These are phyloP conservation scores for Nicotiana obtusifolia DNA, from an alignment of 257 asterid genomes.

Conservation along the genomic window DNA sequence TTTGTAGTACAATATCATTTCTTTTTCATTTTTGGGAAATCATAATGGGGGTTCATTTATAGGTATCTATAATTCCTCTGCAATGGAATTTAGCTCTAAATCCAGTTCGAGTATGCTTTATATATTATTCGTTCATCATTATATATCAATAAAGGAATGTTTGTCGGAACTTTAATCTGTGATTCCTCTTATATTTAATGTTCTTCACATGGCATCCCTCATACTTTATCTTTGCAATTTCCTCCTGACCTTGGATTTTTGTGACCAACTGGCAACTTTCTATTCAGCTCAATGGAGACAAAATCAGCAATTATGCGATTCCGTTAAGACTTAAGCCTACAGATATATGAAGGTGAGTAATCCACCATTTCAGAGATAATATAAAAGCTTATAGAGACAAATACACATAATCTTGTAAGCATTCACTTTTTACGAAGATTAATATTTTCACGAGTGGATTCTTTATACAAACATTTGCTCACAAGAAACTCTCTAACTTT, in stretches of 20 bases:
- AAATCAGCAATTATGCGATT: no score
- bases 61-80: not conserved
- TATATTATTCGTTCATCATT: not conserved
- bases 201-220: slow-evolving; percentile 62
- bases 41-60: not conserved
- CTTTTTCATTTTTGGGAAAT: not conserved
- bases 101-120: not conserved
- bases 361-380: no score
- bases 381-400: no score
- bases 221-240: slow-evolving; percentile 22
- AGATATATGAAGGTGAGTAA: no score
- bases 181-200: slow-evolving; percentile 16
- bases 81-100: not conserved
- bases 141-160: not conserved
- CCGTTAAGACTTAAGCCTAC: no score
- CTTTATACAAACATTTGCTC: no score
- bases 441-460: no score
- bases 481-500: no score
- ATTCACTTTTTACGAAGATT: no score
- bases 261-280: no score
- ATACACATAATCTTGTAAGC: no score
- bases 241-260: slow-evolving; percentile 3
- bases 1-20: not conserved
- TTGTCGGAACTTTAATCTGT: not conserved
- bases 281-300: no score